phyloP scores from a whole-genome alignment of 2,329 filamentous ascomycete species.

The Raffaelea albimanens region DNA sequence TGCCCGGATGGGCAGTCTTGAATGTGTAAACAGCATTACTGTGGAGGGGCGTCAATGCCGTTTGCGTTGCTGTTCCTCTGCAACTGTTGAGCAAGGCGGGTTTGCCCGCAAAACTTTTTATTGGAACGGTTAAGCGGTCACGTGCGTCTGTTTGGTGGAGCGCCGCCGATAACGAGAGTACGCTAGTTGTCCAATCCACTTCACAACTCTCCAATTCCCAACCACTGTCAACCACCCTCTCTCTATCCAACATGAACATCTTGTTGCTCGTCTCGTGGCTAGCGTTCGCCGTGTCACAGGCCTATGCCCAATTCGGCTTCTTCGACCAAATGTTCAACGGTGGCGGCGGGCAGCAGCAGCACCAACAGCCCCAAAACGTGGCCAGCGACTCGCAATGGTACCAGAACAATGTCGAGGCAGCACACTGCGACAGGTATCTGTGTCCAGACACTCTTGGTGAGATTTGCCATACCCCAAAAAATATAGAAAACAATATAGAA shows the following conservation, averaged over 20 bases:
- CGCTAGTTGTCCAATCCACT: no score
- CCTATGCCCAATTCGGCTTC: slow-evolving; percentile 82
- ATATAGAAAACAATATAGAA: no score
- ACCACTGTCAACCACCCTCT: no score
- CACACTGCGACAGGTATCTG: slow-evolving; percentile 86
- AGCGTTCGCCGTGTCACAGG: slow-evolving; percentile 48
- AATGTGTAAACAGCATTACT: not conserved
- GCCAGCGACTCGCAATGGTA: slow-evolving; percentile 79
- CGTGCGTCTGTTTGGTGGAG: no score
- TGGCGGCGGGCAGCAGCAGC: slow-evolving; percentile 45
- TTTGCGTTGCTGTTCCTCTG: no score
- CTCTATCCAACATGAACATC: no score
- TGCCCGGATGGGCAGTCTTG: not conserved
- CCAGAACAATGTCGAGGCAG: slow-evolving; percentile 36
- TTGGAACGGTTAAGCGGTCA: no score
- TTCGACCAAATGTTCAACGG: slow-evolving; percentile 92
- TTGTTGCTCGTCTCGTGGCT: slow-evolving; percentile 23
- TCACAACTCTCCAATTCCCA: no score
- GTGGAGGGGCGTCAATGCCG: no score
- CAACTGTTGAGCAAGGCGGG: no score
- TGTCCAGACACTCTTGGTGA: slow-evolving; percentile 75
- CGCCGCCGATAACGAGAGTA: not conserved
- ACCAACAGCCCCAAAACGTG: slow-evolving; percentile 64
- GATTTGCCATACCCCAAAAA: no score
- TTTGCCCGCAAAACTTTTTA: no score